Base-by-base conservation (phyloP, 176 grass and related monocot genomes). In the Areca catechu region DNA sequence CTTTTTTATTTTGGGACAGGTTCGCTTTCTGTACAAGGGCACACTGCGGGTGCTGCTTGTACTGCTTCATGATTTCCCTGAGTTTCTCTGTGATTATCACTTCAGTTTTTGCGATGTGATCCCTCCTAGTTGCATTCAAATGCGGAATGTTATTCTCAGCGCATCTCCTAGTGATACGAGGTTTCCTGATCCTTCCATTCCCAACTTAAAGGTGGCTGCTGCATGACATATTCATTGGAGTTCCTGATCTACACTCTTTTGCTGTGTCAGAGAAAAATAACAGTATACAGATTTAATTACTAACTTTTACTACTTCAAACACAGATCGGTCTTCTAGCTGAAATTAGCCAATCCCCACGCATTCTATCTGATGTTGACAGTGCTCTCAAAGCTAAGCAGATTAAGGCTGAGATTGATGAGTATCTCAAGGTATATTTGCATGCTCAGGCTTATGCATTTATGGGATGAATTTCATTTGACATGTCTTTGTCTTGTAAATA, bases 21-120 rank as follows among this genome's bases (percentile, higher is more conserved):
- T 97, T 68, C 69, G 79, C 15, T 70, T 91, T 74, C 68, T 97
- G 66, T 97, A 97, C 58, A 91, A 88, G 79, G 92, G 92, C 43
- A 90, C 88, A 65, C 76, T 97, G 63, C 85, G 84, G 43, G 84
- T 97, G 63, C 74, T 91, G 47, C 86, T 97, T 67, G 92, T 97
- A 22, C 86, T 97, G 60, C 62, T 97, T 43, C 92, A 97, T 61
- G 92, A 97, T 66, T 97, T 97, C 50, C 92, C 92, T 69, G 86
- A 97, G 73, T 97, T 97, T 79, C 83, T 97, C 50, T 97, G 86
- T 20, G 92, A 97, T 30, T 97, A 91, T 54, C 86, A 97, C 77
- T 90, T 97, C 58, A 97, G 80, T 82, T 91, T 97, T 70, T 97
- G 86, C 76, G 86, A 97, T 72, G 83, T 91, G 65, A 97, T 97